Base-by-base conservation (phyloP, 306 rosid species). In the Vigna mungo region DNA sequence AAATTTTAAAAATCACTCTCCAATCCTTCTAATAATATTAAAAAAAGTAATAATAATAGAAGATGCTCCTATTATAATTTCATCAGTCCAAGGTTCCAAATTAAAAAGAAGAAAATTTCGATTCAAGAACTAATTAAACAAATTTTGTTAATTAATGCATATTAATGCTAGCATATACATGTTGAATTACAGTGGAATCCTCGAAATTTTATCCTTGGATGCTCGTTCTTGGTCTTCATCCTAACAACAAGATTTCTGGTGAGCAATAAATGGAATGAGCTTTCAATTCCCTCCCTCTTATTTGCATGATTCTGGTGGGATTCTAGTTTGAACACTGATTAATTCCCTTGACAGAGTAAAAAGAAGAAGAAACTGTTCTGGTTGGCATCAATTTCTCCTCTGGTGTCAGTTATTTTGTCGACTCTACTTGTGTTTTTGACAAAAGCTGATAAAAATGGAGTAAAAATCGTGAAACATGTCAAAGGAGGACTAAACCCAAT, bases 331-430 rank as follows among this genome's bases (percentile, higher is more conserved):
- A 68, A 61, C 9, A 43, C 16, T 18, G 0, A 23, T 68, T 63
- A 2, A 52, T 54, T 54, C 13, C 5, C 60, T 6, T 55, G 1
- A 11, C 90, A 92, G 97, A 90, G 88, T 55, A 86, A 74, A 80
- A 88, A 44, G 85, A 88, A 82, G 84, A 89, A 79, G 88, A 88
- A 86, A 23, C 62, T 94, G 36, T 90, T 92, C 82, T 90, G 98
- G 97, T 76, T 94, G 85, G 81, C 96, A 56, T 92, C 97, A 51
- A 81, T 90, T 13, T 80, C 97, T 20, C 96, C 98, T 77, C 89
- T 95, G 2, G 13, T 87, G 3, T 90, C 91, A 0, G 92, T 95
- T 30, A 72, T 90, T 62, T 1, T 89, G 9, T 89, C 98, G 17
- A 95, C 98, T 1, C 70, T 89, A 0, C 8, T 82, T 43, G 98